These are phyloP conservation scores for Mytilinidion resinicola DNA, from an alignment of 495 filamentous ascomycete genomes.

Conservation along the genomic window DNA sequence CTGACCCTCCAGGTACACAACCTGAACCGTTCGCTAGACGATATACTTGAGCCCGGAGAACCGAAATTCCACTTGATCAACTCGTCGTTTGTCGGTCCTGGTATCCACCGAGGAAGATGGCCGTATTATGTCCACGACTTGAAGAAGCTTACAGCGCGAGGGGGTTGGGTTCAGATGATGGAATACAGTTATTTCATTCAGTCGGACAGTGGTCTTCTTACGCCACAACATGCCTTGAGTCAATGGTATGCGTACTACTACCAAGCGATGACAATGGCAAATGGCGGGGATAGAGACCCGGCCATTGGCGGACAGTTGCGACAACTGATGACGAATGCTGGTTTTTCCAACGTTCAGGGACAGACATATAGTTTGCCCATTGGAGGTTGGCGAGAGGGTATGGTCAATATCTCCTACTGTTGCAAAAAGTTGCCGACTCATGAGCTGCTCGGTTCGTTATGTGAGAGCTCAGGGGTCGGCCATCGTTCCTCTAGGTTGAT, in stretches of 20 bases:
- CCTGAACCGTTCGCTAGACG: constrained; percentile 23
- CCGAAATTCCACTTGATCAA: constrained; percentile 81
- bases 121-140: constrained; percentile 73
- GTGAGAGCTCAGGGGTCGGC: too few species aligned
- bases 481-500: not conserved
- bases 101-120: constrained; percentile 75
- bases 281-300: constrained; percentile 22
- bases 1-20: constrained; percentile 25
- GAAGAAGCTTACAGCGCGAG: constrained; percentile 55
- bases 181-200: constrained; percentile 86
- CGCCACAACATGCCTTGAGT: constrained; percentile 36
- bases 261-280: constrained; percentile 19
- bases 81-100: constrained; percentile 70
- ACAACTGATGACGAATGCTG: constrained; percentile 13
- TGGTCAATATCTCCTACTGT: not conserved
- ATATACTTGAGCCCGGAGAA: constrained; percentile 23
- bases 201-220: constrained; percentile 81
- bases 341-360: constrained; percentile 15
- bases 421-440: not conserved
- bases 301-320: constrained; percentile 28
- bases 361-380: constrained; percentile 17
- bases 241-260: constrained; percentile 31
- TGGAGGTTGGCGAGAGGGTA: constrained; percentile 23
- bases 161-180: constrained; percentile 87
- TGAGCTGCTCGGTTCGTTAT: too few species aligned